phyloP scores from a whole-genome alignment of 257 asterid species.

The Nicotiana noctiflora region DNA sequence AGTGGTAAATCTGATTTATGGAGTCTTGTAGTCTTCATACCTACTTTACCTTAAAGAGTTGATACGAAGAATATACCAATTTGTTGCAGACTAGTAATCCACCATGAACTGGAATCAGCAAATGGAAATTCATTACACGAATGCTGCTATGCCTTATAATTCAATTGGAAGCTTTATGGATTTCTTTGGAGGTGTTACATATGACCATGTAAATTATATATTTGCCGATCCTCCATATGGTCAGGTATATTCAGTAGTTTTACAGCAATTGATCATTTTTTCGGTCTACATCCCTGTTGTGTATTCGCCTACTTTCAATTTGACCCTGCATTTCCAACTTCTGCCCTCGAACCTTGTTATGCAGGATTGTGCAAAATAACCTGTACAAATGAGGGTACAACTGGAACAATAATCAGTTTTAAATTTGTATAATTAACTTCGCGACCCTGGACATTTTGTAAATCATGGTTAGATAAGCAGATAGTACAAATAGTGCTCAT shows the following conservation, averaged over 20 bases:
- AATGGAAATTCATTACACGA: constrained; percentile 57
- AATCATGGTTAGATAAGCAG: background rate
- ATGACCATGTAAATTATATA: constrained; percentile 79
- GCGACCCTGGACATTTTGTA: background rate
- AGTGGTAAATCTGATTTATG: background rate
- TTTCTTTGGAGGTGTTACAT: constrained; percentile 85
- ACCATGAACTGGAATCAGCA: constrained; percentile 62
- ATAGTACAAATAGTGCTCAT: background rate
- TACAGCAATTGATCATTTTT: constrained; percentile 4
- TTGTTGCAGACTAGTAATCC: constrained; percentile 13
- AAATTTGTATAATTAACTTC: background rate
- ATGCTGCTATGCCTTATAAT: constrained; percentile 64
- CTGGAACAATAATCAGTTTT: background rate
- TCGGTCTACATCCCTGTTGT: background rate
- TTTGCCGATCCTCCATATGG: constrained; percentile 55
- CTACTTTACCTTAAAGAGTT: background rate
- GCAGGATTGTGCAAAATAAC: background rate
- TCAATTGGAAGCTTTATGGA: constrained; percentile 85
- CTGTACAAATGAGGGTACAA: background rate
- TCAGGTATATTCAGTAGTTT: constrained; percentile 32
- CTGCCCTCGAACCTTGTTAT: background rate
- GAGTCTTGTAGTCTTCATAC: background rate
- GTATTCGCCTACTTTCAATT: background rate
- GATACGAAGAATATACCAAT: background rate
- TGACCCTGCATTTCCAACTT: background rate